Evolutionary conservation across 2,329 filamentous ascomycete species (phyloP), one percentile per base, ranked within the genome.

Genomic region (Lizonia empirigonia): DNA sequence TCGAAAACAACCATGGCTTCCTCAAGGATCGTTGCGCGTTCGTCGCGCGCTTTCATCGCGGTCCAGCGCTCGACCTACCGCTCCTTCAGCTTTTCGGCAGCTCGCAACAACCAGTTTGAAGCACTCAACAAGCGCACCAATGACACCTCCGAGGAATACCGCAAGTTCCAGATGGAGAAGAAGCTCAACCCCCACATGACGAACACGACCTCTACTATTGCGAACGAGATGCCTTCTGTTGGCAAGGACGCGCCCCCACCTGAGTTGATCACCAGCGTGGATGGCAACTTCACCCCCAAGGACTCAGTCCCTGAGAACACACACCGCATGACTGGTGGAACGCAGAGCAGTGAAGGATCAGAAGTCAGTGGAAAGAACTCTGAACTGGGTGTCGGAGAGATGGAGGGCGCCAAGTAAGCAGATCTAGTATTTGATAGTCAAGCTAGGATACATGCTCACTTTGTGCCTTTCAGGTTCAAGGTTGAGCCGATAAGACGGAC

Each of bases 401-500:
- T 64, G 41, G 62, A 67, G 46, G 66, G 75, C 65, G 83, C 83
- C 68, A 75, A 80, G 53, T 53, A 53, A 53, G 50, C 50, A 48
- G 44, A 35, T 40, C 50, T 39, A 90, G 96, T 63, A 82, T 96
- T 54, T 80, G 35, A 89, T 69, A 94, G 65, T 91, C 69, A 91
- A 97, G 80, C 85, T 97, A 68, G 86, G 95, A 72, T 91, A 27
- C n/a, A 26, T 32, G 44, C 50, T 53, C 50, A 53, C 44, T 44
- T 42, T 40, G 39, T 48, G 38, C 91, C 60, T 89, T 87, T 84
- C 51, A 53, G 50, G 50, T 96, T 97, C 77, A 89, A 85, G 72
- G 86, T 97, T 67, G 90, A 96, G 80, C 94, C 94, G n/a, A 76
- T 97, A 61, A 85, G 89, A 55, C 84, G 94, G 41, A 83, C 82